Evolutionary conservation across 192 early-diverging fungal genomes (phyloP), one percentile per base, ranked within the genome.

Genomic region (Rhizoclosmatium globosum): DNA sequence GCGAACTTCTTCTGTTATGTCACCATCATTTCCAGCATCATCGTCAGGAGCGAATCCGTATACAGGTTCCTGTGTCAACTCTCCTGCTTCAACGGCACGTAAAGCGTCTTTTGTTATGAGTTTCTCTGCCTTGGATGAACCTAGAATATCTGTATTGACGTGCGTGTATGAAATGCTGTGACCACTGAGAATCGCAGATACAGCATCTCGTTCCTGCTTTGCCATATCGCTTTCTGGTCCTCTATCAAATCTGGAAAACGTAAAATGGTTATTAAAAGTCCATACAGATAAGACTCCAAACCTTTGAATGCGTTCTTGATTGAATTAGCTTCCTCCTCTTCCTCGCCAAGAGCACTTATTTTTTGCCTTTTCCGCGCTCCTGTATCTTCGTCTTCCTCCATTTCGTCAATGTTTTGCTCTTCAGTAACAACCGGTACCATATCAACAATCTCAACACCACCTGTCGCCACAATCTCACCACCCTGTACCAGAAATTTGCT

Each of bases 251-350:
- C 60, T 62, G 6, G 19, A 39, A 23, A 62, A 31, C 31, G 60
- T 39, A 62, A 62, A 7, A 19, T 7, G 53, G 19, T 9, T 56
- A n/a, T 0, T n/a, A 56, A 56, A 56, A n/a, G 9, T n/a, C 19
- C 11, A 9, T 56, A n/a, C 53, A 9, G 19, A 56, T 56, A 9
- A n/a, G 53, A n/a, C 53, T 0, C 53, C 60, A 23, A 31, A 62
- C 60, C 60, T 62, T 62, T 62, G 60, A 62, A 62, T 19, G 60
- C 60, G 4, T 62, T 62, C 60, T 21, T 19, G 21, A 62, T 62
- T 23, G 7, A 7, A 19, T 6, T 0, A 4, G 19, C 23, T 62
- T 62, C 60, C 4, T 62, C 60, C 9, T 62, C 60, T 19, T 6
- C 60, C 0, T 4, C 60, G 0, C 53, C 53, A 9, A 15, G 53